These are phyloP conservation scores for Claviceps pazoutovae DNA, from an alignment of 2,329 filamentous ascomycete species.

Conservation along the genomic window DNA sequence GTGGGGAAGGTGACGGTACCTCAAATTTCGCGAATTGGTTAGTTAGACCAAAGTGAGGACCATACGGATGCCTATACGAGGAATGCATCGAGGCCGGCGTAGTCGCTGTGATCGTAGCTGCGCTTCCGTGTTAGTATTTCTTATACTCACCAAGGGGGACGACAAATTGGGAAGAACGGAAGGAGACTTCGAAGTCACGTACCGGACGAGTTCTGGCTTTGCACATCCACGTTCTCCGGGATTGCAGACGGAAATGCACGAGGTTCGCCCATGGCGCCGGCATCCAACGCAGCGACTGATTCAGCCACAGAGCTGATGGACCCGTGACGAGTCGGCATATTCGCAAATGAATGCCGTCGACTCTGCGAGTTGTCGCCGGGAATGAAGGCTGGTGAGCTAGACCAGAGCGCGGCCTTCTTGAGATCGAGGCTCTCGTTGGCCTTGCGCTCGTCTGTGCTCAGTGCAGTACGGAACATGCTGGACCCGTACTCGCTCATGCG, in stretches of 20 bases:
- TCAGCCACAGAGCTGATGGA: slow-evolving; percentile 49
- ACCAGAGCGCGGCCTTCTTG: slow-evolving; percentile 56
- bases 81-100: slow-evolving; percentile 15
- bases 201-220: slow-evolving; percentile 24
- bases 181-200: slow-evolving; percentile 12
- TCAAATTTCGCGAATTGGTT: slow-evolving; percentile 14
- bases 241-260: slow-evolving; percentile 30
- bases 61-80: slow-evolving; percentile 26
- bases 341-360: slow-evolving; percentile 67
- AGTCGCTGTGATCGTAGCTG: slow-evolving; percentile 14
- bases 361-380: slow-evolving; percentile 55
- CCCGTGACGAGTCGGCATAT: slow-evolving; percentile 48
- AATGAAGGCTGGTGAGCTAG: slow-evolving; percentile 54
- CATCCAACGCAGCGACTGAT: slow-evolving; percentile 31
- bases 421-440: slow-evolving; percentile 43
- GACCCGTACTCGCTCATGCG: slow-evolving; percentile 45
- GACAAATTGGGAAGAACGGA: neutral
- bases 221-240: slow-evolving; percentile 23
- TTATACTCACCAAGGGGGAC: neutral
- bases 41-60: slow-evolving; percentile 31
- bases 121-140: neutral
- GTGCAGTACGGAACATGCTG: slow-evolving; percentile 31
- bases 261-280: slow-evolving; percentile 25
- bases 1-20: slow-evolving; percentile 37
- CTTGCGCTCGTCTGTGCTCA: slow-evolving; percentile 45